A percentile compares a stretch with the other conserved stretches of the same genome.
phyloP scores from a whole-genome alignment of 371 early-diverging fungal species.

The Lichtheimia ramosa region DNA sequence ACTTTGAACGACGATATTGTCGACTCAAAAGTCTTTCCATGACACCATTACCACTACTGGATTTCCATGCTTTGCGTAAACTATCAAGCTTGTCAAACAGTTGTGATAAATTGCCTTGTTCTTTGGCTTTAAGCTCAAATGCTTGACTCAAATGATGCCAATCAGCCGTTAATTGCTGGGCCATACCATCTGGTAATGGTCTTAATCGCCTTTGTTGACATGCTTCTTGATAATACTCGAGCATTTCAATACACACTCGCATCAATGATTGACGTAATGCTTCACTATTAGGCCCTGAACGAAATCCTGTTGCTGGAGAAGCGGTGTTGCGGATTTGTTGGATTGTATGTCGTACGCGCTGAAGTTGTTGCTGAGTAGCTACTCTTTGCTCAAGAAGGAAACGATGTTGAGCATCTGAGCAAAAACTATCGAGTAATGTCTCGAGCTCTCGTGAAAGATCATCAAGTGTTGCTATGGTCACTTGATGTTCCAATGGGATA shows the following conservation, averaged over 20 bases:
- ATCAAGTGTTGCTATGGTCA: constrained; percentile 4
- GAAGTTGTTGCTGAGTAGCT: constrained; percentile 11
- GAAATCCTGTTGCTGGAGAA: constrained; percentile 1
- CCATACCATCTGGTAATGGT: constrained; percentile 10
- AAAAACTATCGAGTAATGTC: constrained; percentile 13
- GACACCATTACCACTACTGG: too few relatives aligned
- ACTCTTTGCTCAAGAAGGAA: constrained; percentile 22
- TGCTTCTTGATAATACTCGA: constrained; percentile 17
- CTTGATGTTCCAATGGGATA: constrained; percentile 6
- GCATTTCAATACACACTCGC: constrained; percentile 13
- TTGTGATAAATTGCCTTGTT: constrained; percentile 8
- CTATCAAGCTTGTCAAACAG: constrained; percentile 15
- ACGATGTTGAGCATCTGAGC: constrained; percentile 20
- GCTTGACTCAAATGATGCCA: constrained; percentile 26
- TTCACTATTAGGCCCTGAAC: constrained; percentile 5
- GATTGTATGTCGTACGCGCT: constrained; percentile 16
- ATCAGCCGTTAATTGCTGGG: constrained; percentile 20
- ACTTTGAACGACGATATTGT: too few relatives aligned
- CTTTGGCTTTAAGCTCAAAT: constrained; percentile 36
- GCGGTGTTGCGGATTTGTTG: constrained; percentile 11
- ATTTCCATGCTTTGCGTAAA: constrained; percentile 22
- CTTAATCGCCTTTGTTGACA: constrained; percentile 19
- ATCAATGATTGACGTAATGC: constrained; percentile 18
- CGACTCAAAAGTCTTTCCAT: too few relatives aligned
- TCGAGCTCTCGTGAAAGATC: constrained; percentile 20